Percentiles rank a stretch among this genome's conserved stretches.
Evolutionary conservation across 176 grass and related monocot genomes (phyloP).

Genomic region (Oryza nivara): DNA sequence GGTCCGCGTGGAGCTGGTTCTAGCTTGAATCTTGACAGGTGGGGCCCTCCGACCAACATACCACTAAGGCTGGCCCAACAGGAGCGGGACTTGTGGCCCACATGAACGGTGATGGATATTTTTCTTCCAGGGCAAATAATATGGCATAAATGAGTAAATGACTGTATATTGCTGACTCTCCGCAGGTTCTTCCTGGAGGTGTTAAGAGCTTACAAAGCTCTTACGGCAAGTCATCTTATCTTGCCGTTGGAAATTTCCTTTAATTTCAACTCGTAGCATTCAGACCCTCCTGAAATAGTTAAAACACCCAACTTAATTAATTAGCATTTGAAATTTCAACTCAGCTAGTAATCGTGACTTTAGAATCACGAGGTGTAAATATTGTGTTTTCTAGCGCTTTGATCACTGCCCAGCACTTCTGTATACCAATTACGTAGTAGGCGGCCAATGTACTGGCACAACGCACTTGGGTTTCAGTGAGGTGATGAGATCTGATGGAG

Average conservation of each 20-base stretch:
- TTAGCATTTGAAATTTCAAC: not conserved
- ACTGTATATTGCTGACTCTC: no score
- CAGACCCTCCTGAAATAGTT: not conserved
- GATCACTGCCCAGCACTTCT: not conserved
- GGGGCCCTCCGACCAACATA: not conserved
- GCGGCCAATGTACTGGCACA: not conserved
- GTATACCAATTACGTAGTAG: not conserved
- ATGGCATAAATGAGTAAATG: no score
- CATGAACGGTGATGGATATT: not conserved
- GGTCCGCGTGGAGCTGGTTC: not conserved
- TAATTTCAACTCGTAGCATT: not conserved
- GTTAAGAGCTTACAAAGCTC: not conserved
- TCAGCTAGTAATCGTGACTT: not conserved
- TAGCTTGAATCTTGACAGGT: not conserved
- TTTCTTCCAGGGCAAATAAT: not conserved
- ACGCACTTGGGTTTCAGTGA: not conserved
- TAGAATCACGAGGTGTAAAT: no score
- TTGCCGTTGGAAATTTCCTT: not conserved
- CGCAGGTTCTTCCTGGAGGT: not conserved
- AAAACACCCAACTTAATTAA: not conserved
- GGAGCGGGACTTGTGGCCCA: not conserved
- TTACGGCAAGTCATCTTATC: not conserved
- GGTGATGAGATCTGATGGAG: no score
- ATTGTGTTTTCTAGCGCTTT: not conserved
- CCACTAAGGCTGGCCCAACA: not conserved